Percentiles rank a stretch among this genome's conserved stretches.
phyloP scores from a whole-genome alignment of 345 rosid species.

The Brassica cretica region DNA sequence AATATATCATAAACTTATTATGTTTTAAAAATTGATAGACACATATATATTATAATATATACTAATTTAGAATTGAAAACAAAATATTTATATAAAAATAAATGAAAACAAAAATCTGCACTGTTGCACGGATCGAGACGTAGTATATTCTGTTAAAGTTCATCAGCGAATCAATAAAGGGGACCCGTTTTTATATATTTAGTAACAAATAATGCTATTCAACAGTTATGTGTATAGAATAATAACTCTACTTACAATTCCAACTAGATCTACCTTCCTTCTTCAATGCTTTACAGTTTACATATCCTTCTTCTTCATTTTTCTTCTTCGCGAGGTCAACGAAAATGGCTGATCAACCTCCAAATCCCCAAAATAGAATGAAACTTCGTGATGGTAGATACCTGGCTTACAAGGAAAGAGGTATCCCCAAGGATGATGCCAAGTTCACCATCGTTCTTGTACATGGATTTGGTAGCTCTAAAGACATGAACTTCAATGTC shows the following conservation, averaged over 20 bases:
- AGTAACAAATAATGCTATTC: neutral
- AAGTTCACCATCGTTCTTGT: constrained; percentile 66
- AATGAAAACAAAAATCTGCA: too few species aligned
- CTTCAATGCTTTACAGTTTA: constrained; percentile 15
- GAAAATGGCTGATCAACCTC: constrained; percentile 24
- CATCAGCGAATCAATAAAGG: constrained; percentile 21
- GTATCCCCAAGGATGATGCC: constrained; percentile 61
- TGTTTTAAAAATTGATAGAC: too few species aligned
- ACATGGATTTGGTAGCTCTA: constrained; percentile 96
- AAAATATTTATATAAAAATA: too few species aligned
- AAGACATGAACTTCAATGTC: constrained; percentile 80
- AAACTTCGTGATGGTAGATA: constrained; percentile 74
- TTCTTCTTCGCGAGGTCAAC: constrained; percentile 26
- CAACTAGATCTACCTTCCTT: constrained; percentile 26
- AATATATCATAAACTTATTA: too few species aligned
- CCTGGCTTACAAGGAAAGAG: constrained; percentile 76
- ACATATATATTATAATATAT: too few species aligned
- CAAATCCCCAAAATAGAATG: constrained; percentile 42
- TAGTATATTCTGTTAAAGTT: neutral
- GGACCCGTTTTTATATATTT: neutral
- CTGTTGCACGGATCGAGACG: too few species aligned
- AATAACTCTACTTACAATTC: constrained; percentile 14
- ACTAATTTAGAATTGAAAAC: too few species aligned
- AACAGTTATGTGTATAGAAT: neutral
- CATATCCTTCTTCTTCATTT: constrained; percentile 8